Conservation (phyloP, 2,329 filamentous ascomycete genomes). For the Zymoseptoria brevis region DNA sequence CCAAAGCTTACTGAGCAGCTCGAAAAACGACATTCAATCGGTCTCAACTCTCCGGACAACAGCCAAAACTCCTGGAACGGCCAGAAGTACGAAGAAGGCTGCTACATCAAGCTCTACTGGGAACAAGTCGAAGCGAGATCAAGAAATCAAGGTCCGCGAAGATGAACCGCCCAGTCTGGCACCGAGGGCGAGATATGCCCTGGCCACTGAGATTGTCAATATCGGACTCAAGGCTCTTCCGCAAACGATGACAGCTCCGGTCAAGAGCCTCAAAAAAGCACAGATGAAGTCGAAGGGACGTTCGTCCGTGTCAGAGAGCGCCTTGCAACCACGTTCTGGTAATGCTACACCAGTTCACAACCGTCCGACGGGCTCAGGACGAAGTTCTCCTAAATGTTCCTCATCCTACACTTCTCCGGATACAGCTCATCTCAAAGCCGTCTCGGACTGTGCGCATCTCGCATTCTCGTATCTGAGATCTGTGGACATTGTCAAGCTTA, state of each 20-base stretch:
- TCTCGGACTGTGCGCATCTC: constrained; percentile 60
- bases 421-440: constrained; percentile 30
- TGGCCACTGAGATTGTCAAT: constrained; percentile 70
- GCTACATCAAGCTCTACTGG: constrained; percentile 2
- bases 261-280: not conserved
- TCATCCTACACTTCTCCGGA: not conserved
- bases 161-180: constrained; percentile 35
- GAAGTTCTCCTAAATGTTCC: not conserved
- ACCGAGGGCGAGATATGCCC: constrained; percentile 53
- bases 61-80: constrained; percentile 2
- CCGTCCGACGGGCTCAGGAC: not conserved
- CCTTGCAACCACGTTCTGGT: constrained; percentile 39
- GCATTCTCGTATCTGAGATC: constrained; percentile 59
- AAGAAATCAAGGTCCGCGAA: constrained; percentile 32
- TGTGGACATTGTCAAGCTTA: constrained; percentile 44
- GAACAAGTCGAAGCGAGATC: constrained; percentile 4
- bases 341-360: constrained; percentile 44
- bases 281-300: not conserved
- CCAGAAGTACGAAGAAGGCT: constrained; percentile 2
- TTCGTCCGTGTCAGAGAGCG: constrained; percentile 14
- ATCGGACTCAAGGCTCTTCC: constrained; percentile 58
- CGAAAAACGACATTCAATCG: constrained; percentile 7
- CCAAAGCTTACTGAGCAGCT: constrained; percentile 18
- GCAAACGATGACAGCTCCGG: constrained; percentile 52
- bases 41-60: not conserved